Percentiles rank a stretch among this genome's conserved stretches.
phyloP scores from a whole-genome alignment of 2,329 filamentous ascomycete species.

The Epichloe elymi region DNA sequence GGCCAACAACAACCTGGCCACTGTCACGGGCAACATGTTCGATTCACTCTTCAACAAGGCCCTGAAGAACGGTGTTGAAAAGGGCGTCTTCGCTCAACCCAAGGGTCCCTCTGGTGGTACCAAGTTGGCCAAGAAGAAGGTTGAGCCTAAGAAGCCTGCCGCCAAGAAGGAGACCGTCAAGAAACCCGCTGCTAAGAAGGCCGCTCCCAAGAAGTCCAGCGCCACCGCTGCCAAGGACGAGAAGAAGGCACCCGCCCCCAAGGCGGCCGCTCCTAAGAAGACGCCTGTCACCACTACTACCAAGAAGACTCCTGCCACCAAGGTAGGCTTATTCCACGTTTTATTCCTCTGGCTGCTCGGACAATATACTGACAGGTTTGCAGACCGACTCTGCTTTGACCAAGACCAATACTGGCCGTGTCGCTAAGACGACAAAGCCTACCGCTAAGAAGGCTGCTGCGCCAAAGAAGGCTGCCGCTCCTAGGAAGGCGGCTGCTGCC shows the following conservation, averaged over 20 bases:
- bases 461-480: slow-evolving; percentile 30
- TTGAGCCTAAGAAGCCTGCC: slow-evolving; percentile 25
- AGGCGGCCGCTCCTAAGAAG: slow-evolving; percentile 15
- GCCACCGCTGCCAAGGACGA: slow-evolving; percentile 13
- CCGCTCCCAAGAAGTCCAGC: slow-evolving; percentile 16
- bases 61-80: slow-evolving; percentile 69
- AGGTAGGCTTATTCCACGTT: slow-evolving; percentile 7
- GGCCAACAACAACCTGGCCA: slow-evolving; percentile 38
- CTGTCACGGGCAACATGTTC: slow-evolving; percentile 41
- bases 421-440: slow-evolving; percentile 52
- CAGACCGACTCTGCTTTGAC: slow-evolving; percentile 42
- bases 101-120: slow-evolving; percentile 86
- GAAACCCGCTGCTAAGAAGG: slow-evolving; percentile 21
- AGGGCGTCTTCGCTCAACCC: slow-evolving; percentile 75
- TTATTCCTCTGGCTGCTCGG: background rate
- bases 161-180: slow-evolving; percentile 20
- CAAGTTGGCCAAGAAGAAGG: slow-evolving; percentile 76
- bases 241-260: slow-evolving; percentile 20
- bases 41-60: slow-evolving; percentile 75
- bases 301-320: slow-evolving; percentile 7
- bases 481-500: slow-evolving; percentile 31
- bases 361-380: background rate
- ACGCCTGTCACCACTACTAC: background rate
- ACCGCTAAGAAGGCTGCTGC: slow-evolving; percentile 34
- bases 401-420: slow-evolving; percentile 79